Evolutionary conservation across 2,329 filamentous ascomycete genomes (phyloP), one percentile per base, ranked within the genome.

Genomic region (Pseudocercospora eumusae): DNA sequence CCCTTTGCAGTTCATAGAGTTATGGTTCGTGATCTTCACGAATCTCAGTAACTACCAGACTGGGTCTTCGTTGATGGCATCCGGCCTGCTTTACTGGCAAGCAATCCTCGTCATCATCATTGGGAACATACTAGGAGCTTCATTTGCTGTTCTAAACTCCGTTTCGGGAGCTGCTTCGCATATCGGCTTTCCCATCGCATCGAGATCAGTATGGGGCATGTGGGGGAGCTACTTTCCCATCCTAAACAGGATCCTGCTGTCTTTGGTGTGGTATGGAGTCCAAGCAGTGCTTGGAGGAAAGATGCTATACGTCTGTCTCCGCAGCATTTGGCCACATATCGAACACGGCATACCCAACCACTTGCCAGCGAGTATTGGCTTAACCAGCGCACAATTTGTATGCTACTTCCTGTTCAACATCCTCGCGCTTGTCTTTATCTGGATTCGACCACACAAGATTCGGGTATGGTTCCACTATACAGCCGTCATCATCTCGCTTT

Each of bases 381-480:
- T 55, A 8, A 55, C 52, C 2, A 55, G 52, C 52, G 52, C 52
- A 10, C 52, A 55, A 20, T 55, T 55, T 18, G 52, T 55, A 9
- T 36, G 52, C 18, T 55, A 55, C 25, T 55, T 55, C 52, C 13
- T 55, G 27, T 55, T 55, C 52, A 55, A 55, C 31, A 9, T 55
- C 9, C 18, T 55, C 7, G 18, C 28, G n/a, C 36, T 28, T 42
- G 28, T 55, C 15, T 55, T 55, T 18, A 55, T 55, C 28, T 55
- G 52, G 52, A 55, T 55, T 15, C 25, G 52, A 10, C 52, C 52
- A 42, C 27, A 55, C 28, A 55, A 55, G 28, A 40, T 55, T 21
- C 28, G 52, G n/a, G 27, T 31, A 4, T 55, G 52, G 52, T 55
- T 55, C 13, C 52, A 55, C 18, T 55, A 55, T n/a, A 55, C 52